Base-by-base conservation (phyloP, 2,329 filamentous ascomycete genomes). In the Endothia cerciana region DNA sequence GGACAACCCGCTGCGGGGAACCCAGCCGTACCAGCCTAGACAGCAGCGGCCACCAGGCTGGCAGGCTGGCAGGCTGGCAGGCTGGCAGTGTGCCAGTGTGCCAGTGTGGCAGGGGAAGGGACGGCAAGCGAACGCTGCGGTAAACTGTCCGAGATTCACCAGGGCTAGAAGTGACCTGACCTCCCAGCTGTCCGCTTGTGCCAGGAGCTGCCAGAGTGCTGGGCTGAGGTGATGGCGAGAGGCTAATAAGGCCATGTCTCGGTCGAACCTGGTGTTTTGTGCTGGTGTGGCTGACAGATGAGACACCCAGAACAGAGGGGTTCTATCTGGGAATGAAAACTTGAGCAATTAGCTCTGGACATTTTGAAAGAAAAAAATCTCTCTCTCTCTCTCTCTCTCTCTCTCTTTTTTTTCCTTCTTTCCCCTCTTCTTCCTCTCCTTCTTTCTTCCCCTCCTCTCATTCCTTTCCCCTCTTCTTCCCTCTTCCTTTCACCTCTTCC, bases 1-100 rank as follows among this genome's bases (percentile, higher is more conserved):
- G 61, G 61, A 63, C 61, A 63, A 25, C 33, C 61, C 61, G 61
- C 40, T 45, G 60, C 41, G 45, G 60, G 45, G 60, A 43, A 51
- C n/a, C 10, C 4, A 25, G 22, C n/a, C 17, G 28, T 40, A 28
- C 13, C 22, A 51, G 47, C 22, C 40, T 38, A 60, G 15, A 28
- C 36, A 55, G 49, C 47, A 25, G 33, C 47, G 17, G 33, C 33
- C 36, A 43, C 40, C 30, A 30, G 30, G 51, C 57, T 28, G 55
- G 55, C 19, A 30, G 40, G 40, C 57, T n/a, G 40, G 36, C 22
- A 28, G n/a, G 56, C 49, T 53, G 28, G 28, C 8, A n/a, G 10
- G 45, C 45, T 49, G n/a, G 45, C 40, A 41, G 11, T 41, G n/a
- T 19, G n/a, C 43, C 25, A 47, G n/a, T n/a, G n/a, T n/a, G n/a